Conservation (phyloP, 306 rosid genomes). For the Echinosophora koreensis region DNA sequence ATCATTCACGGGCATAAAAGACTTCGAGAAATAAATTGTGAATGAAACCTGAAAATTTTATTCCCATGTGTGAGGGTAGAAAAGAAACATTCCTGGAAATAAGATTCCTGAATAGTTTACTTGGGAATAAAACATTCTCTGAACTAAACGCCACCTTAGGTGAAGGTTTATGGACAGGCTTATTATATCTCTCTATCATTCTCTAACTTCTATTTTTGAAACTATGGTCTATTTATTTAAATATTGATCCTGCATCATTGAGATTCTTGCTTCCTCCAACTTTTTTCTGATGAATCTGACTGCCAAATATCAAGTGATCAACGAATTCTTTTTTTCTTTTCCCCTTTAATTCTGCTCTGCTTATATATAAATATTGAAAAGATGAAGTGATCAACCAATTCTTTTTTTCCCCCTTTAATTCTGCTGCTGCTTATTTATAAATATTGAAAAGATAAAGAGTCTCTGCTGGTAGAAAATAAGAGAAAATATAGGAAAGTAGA, state of each 20-base stretch:
- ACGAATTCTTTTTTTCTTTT: not conserved
- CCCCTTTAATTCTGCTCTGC: not conserved
- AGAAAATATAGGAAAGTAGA: conserved; percentile 22
- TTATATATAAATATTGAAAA: conserved; percentile 12
- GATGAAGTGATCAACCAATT: conserved; percentile 16
- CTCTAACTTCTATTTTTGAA: not conserved
- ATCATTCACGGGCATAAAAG: too few species aligned
- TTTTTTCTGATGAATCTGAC: not conserved
- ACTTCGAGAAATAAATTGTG: too few species aligned
- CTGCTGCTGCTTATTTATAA: not conserved
- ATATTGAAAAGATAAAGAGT: conserved; percentile 21
- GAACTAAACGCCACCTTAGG: too few species aligned
- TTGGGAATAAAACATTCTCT: too few species aligned
- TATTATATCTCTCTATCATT: not conserved
- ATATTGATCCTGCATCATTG: conserved; percentile 17
- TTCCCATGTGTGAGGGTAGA: too few species aligned
- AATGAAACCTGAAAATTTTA: too few species aligned
- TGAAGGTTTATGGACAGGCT: not conserved
- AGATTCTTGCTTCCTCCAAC: conserved; percentile 23
- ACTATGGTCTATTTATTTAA: not conserved
- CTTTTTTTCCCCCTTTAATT: not conserved
- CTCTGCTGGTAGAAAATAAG: conserved; percentile 14
- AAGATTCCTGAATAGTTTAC: too few species aligned
- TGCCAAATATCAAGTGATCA: conserved; percentile 12
- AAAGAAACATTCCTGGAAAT: too few species aligned